Evolutionary conservation across 2,329 filamentous ascomycete genomes (phyloP).

Genomic region (Botrytis pseudocinerea): DNA sequence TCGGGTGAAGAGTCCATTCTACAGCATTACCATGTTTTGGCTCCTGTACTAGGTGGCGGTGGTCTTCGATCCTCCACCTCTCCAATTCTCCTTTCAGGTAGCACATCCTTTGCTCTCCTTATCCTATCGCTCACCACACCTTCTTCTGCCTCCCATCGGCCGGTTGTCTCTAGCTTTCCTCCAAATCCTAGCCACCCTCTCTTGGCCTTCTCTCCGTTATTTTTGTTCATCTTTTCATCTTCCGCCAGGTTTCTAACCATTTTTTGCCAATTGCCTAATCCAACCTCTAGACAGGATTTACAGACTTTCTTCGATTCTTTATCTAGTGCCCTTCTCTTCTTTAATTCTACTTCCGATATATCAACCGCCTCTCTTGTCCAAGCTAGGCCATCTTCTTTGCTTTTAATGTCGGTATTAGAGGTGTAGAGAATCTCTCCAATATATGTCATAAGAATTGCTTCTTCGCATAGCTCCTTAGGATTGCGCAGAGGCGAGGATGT

Average conservation of each 20-base stretch:
- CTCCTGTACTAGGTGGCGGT: conserved; percentile 5
- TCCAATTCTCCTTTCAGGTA: conserved; percentile 20
- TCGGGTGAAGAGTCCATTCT: neutral
- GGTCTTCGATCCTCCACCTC: conserved; percentile 12
- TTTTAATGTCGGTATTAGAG: conserved; percentile 44
- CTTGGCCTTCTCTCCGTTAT: conserved; percentile 19
- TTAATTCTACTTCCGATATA: conserved; percentile 68
- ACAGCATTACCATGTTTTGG: conserved; percentile 2
- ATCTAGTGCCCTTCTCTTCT: conserved; percentile 42
- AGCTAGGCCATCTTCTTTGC: conserved; percentile 69
- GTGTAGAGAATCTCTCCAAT: conserved; percentile 92
- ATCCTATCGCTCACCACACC: conserved; percentile 39
- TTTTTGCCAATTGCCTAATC: conserved; percentile 76
- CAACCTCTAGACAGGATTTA: conserved; percentile 72
- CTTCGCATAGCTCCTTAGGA: conserved; percentile 70
- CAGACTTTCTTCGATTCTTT: conserved; percentile 59
- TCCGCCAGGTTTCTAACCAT: conserved; percentile 68
- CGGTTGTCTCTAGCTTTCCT: conserved; percentile 32
- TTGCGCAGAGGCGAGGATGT: conserved; percentile 65
- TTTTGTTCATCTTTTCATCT: conserved; percentile 40
- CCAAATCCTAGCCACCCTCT: conserved; percentile 38
- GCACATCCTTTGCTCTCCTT: conserved; percentile 32
- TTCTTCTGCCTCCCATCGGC: conserved; percentile 42
- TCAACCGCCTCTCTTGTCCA: conserved; percentile 92
- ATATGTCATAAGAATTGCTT: conserved; percentile 83